These are phyloP conservation scores for Carex kokanica DNA, from an alignment of 176 grass and related monocot genomes.

Conservation along the genomic window DNA sequence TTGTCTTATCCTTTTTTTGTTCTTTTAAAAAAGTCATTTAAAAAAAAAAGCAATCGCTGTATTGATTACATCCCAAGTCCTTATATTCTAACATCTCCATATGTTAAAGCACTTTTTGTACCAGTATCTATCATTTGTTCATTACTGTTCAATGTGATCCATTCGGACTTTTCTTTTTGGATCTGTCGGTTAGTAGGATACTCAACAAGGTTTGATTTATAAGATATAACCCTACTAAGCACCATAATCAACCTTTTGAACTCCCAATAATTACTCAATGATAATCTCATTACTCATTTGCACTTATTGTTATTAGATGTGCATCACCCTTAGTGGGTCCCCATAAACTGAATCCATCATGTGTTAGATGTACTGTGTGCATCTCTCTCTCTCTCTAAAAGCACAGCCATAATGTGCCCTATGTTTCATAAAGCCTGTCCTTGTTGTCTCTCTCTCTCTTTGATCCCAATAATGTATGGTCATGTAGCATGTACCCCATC, in stretches of 20 bases:
- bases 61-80: background rate
- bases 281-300: conserved; percentile 35
- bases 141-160: background rate
- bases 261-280: conserved; percentile 37
- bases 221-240: conserved; percentile 7
- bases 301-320: background rate
- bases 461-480: conserved; percentile 31
- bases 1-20: conserved; percentile 29
- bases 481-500: conserved; percentile 19
- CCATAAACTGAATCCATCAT: conserved; percentile 50
- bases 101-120: conserved; percentile 18
- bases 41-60: background rate
- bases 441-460: conserved; percentile 4
- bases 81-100: conserved; percentile 24
- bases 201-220: background rate
- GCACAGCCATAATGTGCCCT: conserved; percentile 44
- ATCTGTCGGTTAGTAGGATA: conserved; percentile 12
- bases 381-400: conserved; percentile 43
- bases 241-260: conserved; percentile 18
- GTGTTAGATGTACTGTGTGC: conserved; percentile 31
- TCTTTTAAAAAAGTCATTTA: background rate
- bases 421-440: conserved; percentile 59
- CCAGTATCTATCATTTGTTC: conserved; percentile 13
- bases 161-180: conserved; percentile 4
- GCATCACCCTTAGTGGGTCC: conserved; percentile 30